Evolutionary conservation across 148 eudicot species (phyloP).

Genomic region (Cornus florida): DNA sequence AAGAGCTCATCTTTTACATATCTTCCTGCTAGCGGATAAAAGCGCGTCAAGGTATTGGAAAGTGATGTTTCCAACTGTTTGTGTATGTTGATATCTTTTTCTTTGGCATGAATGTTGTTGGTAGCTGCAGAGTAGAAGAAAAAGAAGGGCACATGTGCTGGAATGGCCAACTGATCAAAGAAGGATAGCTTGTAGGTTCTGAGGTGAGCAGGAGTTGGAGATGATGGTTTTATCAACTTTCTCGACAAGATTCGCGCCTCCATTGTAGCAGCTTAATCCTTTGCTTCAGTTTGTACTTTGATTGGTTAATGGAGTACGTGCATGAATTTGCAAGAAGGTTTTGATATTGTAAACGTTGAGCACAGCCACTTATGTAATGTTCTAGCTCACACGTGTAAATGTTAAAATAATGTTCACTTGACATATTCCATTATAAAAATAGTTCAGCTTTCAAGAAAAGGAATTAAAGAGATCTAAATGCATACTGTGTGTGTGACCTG

Average conservation of each 20-base stretch:
- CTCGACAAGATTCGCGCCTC: not conserved
- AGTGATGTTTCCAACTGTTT: not conserved
- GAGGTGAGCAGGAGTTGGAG: constrained; percentile 2
- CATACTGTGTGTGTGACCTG: no score
- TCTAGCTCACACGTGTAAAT: no score
- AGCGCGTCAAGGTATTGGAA: constrained; percentile 1
- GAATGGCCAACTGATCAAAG: constrained; percentile 7
- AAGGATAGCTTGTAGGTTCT: not conserved
- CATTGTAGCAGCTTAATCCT: not conserved
- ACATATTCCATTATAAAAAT: no score
- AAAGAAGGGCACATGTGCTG: not conserved
- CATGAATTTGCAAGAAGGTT: no score
- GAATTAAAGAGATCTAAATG: no score
- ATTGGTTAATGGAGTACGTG: no score
- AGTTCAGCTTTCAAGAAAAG: no score
- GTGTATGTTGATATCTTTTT: not conserved
- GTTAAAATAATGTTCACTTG: no score
- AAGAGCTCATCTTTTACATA: not conserved
- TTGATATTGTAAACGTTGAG: no score
- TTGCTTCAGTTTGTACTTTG: no score
- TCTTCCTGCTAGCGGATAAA: constrained; percentile 6
- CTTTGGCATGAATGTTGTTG: not conserved
- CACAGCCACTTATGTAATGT: no score
- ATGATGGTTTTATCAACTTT: constrained; percentile 8
- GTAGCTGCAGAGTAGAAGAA: not conserved